Base-by-base conservation (phyloP, 768 basidiomycete genomes). In the Trametes cubensis region DNA sequence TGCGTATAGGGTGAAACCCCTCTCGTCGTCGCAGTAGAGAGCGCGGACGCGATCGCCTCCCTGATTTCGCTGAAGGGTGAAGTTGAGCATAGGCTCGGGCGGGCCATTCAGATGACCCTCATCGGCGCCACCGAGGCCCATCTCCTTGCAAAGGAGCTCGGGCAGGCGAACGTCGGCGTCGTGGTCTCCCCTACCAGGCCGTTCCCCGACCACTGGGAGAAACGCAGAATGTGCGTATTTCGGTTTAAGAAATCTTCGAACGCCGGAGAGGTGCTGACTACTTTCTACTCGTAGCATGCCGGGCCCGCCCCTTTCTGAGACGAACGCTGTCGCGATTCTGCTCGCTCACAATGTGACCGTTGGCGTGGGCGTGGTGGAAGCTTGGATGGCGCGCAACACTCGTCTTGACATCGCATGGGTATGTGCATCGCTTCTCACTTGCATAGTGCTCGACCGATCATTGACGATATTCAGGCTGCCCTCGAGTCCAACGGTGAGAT, bases 361-460 rank as follows among this genome's bases (percentile, higher is more conserved):
- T 30, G 90, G 84, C 23, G 70, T 92, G 48, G 88, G 87, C n/a
- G 78, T 87, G 50, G 74, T 80, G 45, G 84, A 87, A 63, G 81
- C 82, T 46, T 93, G 88, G 88, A 79, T 81, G 25, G 86, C 89
- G 18, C 83, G 90, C n/a, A 92, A 88, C 70, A 80, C 88, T 8
- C 83, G 88, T 13, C 89, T 92, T 63, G 92, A 95, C 65, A 75
- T 85, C 38, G 89, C 84, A 51, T 95, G 94, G 93, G 89, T 88
- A 61, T 67, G 85, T 76, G 20, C 54, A n/a, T 7, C 20, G 15
- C 14, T 15, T 14, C 30, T 30, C 7, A 7, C 3, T n/a, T 13
- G 30, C 49, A n/a, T 64, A 47, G 63, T 79, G 15, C 2, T 5
- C 1, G 30, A 30, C 34, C 3, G 34, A 20, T 17, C 14, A 42